Base-by-base conservation (phyloP, 2,329 filamentous ascomycete species). In the Monilinia vaccinii-corymbosi region DNA sequence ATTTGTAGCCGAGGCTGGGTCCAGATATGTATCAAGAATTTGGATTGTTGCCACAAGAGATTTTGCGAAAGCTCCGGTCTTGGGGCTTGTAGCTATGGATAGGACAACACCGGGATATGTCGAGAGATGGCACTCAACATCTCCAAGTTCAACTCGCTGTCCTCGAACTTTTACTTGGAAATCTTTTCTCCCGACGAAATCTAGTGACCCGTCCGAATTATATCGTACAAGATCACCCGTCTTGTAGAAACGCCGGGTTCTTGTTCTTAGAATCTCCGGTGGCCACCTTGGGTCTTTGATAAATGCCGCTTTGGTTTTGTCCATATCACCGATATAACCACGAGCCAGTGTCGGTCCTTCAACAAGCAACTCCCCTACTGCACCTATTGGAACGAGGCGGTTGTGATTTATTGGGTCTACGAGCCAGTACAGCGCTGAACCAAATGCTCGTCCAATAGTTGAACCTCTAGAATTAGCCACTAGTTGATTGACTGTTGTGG, bases 141-240 rank as follows among this genome's bases (percentile, higher is more conserved):
- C 84, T 21, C 79, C 80, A 62, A 86, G 81, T 65, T 87, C 84
- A 5, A 87, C 75, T 48, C 84, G 74, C 66, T 87, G 84, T 0
- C 84, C 84, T 40, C 83, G 78, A 31, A 87, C 73, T 67, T 87
- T 87, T 58, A 86, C 78, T 70, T 87, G 84, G 28, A 83, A 81
- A 66, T 87, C 84, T 52, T 81, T 79, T 23, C 84, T 79, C 8
- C 84, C 84, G 40, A 85, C 71, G 69, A 86, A 87, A 36, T 81
- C 78, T 62, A 86, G 81, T 14, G 78, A 79, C 14, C 77, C 78
- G 65, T 86, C 79, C 48, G 81, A 74, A 36, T 84, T 71, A 44
- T 85, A 75, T 31, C 83, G 58, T 13, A 70, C 71, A 0, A 85
- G 71, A 62, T 86, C 83, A 0, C 83, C 83, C 0, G 83, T 85